These are phyloP conservation scores for Globisporangium emineosum DNA, from an alignment of 352 stramenopile genomes.

Conservation along the genomic window DNA sequence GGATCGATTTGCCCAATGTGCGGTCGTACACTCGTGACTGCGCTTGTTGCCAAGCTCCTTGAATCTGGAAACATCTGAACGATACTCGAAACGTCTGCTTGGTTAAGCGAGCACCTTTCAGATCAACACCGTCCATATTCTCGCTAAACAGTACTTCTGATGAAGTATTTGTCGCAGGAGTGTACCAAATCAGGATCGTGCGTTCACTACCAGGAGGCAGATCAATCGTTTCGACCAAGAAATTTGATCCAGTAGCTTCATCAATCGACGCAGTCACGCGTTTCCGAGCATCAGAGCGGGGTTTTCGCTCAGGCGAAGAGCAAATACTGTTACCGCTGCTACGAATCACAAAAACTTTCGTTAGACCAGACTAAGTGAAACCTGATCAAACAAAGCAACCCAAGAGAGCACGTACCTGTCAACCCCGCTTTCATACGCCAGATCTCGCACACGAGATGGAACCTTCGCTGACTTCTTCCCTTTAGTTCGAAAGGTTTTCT, in stretches of 20 bases:
- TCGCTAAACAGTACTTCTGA: slow-evolving; percentile 38
- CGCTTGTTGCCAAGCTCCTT: slow-evolving; percentile 83
- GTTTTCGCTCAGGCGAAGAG: slow-evolving; percentile 72
- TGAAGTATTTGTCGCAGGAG: slow-evolving; percentile 39
- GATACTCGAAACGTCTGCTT: slow-evolving; percentile 88
- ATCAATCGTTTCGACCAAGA: slow-evolving; percentile 85
- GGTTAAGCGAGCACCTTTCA: slow-evolving; percentile 75
- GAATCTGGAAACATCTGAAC: slow-evolving; percentile 84
- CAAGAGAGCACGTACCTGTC: slow-evolving; percentile 53
- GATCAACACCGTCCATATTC: slow-evolving; percentile 59
- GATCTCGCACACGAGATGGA: slow-evolving; percentile 50
- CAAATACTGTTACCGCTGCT: slow-evolving; percentile 53
- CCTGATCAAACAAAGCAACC: background rate
- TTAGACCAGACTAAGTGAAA: background rate
- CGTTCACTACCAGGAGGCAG: slow-evolving; percentile 81
- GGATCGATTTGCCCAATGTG: slow-evolving; percentile 82
- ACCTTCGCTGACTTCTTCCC: slow-evolving; percentile 45
- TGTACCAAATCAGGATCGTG: slow-evolving; percentile 89
- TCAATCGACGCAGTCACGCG: slow-evolving; percentile 41
- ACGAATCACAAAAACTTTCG: background rate
- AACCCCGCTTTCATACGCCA: slow-evolving; percentile 70
- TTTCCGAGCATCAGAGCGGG: slow-evolving; percentile 43
- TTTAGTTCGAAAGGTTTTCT: slow-evolving; percentile 52
- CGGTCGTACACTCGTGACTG: slow-evolving; percentile 85
- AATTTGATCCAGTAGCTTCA: slow-evolving; percentile 76